Evolutionary conservation across 305 asterid species (phyloP), one percentile per base, ranked within the genome.

Genomic region (Plantago rigida): DNA sequence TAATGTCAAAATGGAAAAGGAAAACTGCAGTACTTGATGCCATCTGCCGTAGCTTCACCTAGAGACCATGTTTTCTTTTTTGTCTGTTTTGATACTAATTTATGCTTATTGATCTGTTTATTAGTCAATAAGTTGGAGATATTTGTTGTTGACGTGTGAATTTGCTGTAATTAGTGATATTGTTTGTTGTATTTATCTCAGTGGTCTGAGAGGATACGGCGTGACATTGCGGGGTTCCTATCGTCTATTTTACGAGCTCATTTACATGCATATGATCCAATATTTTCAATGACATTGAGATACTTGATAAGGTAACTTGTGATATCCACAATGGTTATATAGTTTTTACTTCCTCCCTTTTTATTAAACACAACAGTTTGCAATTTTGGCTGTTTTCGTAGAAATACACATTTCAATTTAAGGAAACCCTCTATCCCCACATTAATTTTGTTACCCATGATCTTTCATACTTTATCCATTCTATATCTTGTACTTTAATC

Each of bases 201-300:
- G 99, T 89, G 99, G 99, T 82, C 95, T 63, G 88, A 82, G 71
- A 82, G 66, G 82, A 84, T 87, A 77, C 87, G 97, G 82, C 78
- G 75, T 68, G 96, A 89, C 73, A 83, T 89, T 77, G 94, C 97
- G 17, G 99, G 96, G 71, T 75, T 86, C 63, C 60, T 92, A 48
- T 79, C 91, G 54, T 87, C 96, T 76, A 82, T 86, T 63, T 79
- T 92, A 71, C 84, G 94, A 62, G 83, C 94, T 55, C 86, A 92
- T 74, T 74, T 85, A 68, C 83, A 71, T 51, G 95, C 97, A 50
- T 82, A 85, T 47, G 99, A 92, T 71, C 99, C 97, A 56, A 74
- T 89, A 62, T 82, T 92, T 63, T 73, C 96, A 48, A 77, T 89
- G 99, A 77, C 97, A 45, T 71, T 92, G 87, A 81, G 91, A 85